Conservation (phyloP, 805 yeast species). For the Pichia membranifaciens region DNA sequence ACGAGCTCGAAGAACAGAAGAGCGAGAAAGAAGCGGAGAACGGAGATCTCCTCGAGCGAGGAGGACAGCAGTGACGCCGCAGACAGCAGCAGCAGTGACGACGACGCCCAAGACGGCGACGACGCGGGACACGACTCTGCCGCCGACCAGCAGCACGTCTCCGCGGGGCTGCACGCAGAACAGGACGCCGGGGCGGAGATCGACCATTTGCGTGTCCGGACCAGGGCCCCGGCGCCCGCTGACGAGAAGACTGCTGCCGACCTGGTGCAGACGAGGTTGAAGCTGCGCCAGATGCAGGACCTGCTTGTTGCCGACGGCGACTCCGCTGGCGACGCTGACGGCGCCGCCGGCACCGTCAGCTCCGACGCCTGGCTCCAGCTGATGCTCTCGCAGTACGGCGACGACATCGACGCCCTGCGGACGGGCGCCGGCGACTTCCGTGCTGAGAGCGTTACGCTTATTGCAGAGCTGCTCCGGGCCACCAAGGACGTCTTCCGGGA, state of each 20-base stretch:
- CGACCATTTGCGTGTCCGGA: slow-evolving; percentile 1
- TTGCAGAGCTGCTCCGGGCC: slow-evolving; percentile 12
- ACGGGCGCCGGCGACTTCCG: slow-evolving; percentile 54
- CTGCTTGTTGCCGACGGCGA: neutral
- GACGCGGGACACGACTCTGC: neutral
- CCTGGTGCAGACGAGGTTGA: slow-evolving; percentile 6
- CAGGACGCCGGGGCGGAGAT: neutral
- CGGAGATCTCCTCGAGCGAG: slow-evolving; percentile 55
- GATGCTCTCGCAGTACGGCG: slow-evolving; percentile 54
- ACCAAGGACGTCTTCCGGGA: slow-evolving; percentile 7
- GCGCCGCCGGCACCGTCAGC: neutral
- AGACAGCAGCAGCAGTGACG: slow-evolving; percentile 7
- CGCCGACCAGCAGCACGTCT: neutral
- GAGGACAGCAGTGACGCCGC: slow-evolving; percentile 23
- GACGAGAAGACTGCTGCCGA: slow-evolving; percentile 2
- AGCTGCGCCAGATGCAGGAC: slow-evolving; percentile 1
- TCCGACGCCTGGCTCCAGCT: slow-evolving; percentile 11
- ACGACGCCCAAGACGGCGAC: neutral
- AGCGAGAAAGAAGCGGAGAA: slow-evolving; percentile 76
- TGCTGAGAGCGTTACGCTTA: slow-evolving; percentile 22
- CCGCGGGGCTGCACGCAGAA: neutral
- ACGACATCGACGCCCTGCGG: slow-evolving; percentile 55
- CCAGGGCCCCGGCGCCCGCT: no score
- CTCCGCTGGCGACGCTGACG: neutral
- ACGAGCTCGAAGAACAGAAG: slow-evolving; percentile 33